Base-by-base conservation (phyloP, 495 filamentous ascomycete genomes). In the Aspergillus sclerotioniger region DNA sequence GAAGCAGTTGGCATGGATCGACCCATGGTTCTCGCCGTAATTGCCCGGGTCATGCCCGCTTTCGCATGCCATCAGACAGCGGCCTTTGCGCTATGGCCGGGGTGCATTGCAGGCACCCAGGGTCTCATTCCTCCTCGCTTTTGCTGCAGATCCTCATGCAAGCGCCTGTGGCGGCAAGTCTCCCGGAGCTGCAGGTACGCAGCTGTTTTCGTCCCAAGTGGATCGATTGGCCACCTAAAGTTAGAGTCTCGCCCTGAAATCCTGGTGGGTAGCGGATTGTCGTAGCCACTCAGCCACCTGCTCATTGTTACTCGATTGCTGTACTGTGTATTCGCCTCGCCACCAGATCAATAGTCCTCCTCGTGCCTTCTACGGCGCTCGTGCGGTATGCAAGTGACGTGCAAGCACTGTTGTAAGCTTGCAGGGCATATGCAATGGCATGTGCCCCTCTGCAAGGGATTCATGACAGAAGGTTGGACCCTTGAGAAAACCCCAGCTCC, bases 1-100 rank as follows among this genome's bases (percentile, higher is more conserved):
- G 29, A 51, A 41, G 54, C 19, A 50, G 10, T 53, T 65, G 69
- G 70, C 68, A 74, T 76, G 73, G 70, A 76, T 63, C 60, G 39
- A 25, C 63, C 44, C 6, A 15, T 10, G 10, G 12, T n/a, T 44
- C 10, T 41, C 31, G 20, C 50, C 44, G 28, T 55, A 45, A 31
- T 32, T 50, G 60, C 49, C 31, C 19, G 58, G 17, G 48, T 7
- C 33, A 50, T 35, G 10, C 48, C 43, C 16, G 29, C 15, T 31
- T 16, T 25, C 6, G 25, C 25, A 31, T 25, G 12, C 31, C 28
- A 31, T 8, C 13, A 17, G 6, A 21, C n/a, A 19, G 21, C 41
- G 8, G 4, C 45, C 28, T 51, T 43, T 37, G 57, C 47, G 31
- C 21, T 21, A 49, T 12, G 13, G 21, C 41, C 39, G 19, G 21